Conservation (phyloP, 371 early-diverging fungal genomes). For the Rhizomucor pusillus region DNA sequence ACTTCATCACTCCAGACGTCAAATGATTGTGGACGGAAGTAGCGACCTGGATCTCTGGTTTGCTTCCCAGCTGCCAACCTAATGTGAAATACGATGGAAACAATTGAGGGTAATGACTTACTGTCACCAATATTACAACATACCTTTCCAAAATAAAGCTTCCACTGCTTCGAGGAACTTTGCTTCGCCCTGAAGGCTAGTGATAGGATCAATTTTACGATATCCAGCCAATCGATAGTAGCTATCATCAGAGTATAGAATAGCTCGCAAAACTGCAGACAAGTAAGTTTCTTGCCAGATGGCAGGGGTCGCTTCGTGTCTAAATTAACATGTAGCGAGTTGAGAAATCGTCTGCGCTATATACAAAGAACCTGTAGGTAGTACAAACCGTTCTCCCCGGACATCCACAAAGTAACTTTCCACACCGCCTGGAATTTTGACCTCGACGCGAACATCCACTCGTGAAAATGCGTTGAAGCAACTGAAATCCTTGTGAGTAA, state of each 20-base stretch:
- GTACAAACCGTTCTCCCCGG: conserved; percentile 61
- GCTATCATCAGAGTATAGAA: conserved; percentile 86
- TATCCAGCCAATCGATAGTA: conserved; percentile 85
- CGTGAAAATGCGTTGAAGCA: conserved; percentile 96
- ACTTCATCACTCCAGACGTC: conserved; percentile 80
- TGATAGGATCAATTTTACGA: conserved; percentile 83
- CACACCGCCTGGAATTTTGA: conserved; percentile 96
- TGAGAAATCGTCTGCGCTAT: background rate
- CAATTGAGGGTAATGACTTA: no score
- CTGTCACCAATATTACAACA: background rate
- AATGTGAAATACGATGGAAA: background rate
- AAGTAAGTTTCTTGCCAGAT: conserved; percentile 92
- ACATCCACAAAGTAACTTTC: conserved; percentile 87
- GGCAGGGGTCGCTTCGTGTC: conserved; percentile 71
- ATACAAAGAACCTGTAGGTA: conserved; percentile 1
- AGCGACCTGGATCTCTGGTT: conserved; percentile 88
- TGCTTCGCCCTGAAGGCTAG: conserved; percentile 67
- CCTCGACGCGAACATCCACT: conserved; percentile 96
- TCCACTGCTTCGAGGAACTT: conserved; percentile 83
- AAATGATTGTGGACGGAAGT: conserved; percentile 85
- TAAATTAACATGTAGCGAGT: conserved; percentile 9
- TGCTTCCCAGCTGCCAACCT: conserved; percentile 95
- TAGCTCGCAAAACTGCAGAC: conserved; percentile 84
- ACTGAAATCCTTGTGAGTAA: conserved; percentile 36
- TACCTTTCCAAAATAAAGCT: conserved; percentile 81